Evolutionary conservation across 129 eudicot species (phyloP).

Genomic region (Flaveria brownii): DNA sequence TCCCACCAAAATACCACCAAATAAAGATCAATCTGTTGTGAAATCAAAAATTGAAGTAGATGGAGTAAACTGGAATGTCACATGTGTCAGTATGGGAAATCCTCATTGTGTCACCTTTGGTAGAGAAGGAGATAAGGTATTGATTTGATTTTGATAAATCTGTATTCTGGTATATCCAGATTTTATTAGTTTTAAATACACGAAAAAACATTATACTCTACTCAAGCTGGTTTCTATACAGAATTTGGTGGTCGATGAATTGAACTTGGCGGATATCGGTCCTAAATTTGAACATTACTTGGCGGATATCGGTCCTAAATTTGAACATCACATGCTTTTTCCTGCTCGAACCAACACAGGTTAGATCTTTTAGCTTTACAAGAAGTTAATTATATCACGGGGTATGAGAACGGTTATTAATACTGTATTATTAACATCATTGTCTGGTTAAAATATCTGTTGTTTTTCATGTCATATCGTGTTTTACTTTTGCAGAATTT

Average conservation of each 20-base stretch:
- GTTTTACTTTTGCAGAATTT: conserved; percentile 59
- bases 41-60: too few relatives aligned
- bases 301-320: conserved; percentile 85
- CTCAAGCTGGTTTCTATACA: conserved; percentile 36
- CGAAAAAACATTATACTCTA: not conserved
- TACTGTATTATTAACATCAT: not conserved
- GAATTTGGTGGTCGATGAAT: conserved; percentile 82
- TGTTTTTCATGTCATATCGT: not conserved
- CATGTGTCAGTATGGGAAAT: too few relatives aligned
- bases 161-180: too few relatives aligned
- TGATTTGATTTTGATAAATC: too few relatives aligned
- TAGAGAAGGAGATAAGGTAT: too few relatives aligned
- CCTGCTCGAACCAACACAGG: conserved; percentile 99
- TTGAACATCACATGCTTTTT: conserved; percentile 79
- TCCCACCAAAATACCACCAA: too few relatives aligned
- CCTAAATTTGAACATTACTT: conserved; percentile 89
- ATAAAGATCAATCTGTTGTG: too few relatives aligned
- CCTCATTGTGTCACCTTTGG: too few relatives aligned
- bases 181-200: too few relatives aligned
- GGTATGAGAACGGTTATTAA: not conserved
- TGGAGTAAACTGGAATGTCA: too few relatives aligned
- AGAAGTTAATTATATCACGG: conserved; percentile 2
- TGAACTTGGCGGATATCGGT: conserved; percentile 82
- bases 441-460: not conserved
- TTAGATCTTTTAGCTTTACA: conserved; percentile 27